Evolutionary conservation across 2,329 filamentous ascomycete genomes (phyloP).

Genomic region (Fusarium tanahbumbuense): DNA sequence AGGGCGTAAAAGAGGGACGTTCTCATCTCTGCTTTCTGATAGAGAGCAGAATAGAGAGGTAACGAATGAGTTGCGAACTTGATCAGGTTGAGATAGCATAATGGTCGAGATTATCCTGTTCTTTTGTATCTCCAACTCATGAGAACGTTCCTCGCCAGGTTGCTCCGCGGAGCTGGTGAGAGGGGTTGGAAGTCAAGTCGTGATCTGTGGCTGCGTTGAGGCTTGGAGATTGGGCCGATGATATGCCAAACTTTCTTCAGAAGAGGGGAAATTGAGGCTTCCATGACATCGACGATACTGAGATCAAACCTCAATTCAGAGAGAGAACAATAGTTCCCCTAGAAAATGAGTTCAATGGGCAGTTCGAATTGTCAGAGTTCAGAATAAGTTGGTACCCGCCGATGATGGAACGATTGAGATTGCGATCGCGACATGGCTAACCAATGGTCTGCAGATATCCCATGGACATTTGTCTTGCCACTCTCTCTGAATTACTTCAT

Average conservation of each 20-base stretch:
- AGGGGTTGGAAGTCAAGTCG: constrained; percentile 7
- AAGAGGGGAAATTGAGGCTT: background rate
- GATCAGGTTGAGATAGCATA: constrained; percentile 21
- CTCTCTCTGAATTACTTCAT: background rate
- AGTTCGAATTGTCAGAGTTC: background rate
- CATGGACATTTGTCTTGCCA: background rate
- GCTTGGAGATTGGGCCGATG: constrained; percentile 15
- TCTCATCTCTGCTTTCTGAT: constrained; percentile 37
- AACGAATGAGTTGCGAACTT: constrained; percentile 37
- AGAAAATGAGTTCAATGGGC: background rate
- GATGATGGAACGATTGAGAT: background rate
- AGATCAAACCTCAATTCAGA: background rate
- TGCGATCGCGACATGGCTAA: background rate
- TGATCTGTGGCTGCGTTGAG: constrained; percentile 4
- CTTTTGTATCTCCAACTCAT: constrained; percentile 30
- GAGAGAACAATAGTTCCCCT: background rate
- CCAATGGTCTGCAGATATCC: background rate
- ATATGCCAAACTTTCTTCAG: constrained; percentile 13
- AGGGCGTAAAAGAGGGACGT: constrained; percentile 43
- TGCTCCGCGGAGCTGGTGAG: background rate
- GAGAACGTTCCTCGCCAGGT: too few species aligned
- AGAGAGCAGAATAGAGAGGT: constrained; percentile 26
- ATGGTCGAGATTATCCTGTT: constrained; percentile 5
- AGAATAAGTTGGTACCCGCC: background rate
- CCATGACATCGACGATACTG: constrained; percentile 21